Evolutionary conservation across 306 rosid genomes (phyloP).

Genomic region (Castanea sativa): DNA sequence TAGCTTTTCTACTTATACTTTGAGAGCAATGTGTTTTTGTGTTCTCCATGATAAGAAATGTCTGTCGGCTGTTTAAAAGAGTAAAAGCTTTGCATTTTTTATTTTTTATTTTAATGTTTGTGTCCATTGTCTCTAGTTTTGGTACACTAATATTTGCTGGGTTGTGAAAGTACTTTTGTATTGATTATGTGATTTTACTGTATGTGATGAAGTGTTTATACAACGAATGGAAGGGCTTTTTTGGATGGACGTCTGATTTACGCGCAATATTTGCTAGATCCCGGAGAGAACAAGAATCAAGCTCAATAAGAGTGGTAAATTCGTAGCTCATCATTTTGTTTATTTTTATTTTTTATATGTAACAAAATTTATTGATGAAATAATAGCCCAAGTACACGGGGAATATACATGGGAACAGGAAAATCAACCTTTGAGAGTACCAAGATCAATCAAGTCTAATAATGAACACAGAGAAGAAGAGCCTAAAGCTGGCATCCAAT

Average conservation of each 20-base stretch:
- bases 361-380: too few species aligned
- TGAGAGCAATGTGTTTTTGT: background rate
- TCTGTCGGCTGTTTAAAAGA: background rate
- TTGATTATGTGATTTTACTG: background rate
- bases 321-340: background rate
- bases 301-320: conserved; percentile 59
- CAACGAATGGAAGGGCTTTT: conserved; percentile 80
- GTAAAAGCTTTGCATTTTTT: background rate
- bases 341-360: too few species aligned
- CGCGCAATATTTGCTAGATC: conserved; percentile 61
- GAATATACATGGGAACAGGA: too few species aligned
- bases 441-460: too few species aligned
- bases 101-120: background rate
- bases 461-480: too few species aligned
- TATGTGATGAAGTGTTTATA: conserved; percentile 62
- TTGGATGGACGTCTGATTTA: conserved; percentile 87
- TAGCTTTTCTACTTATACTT: background rate
- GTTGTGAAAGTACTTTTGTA: background rate
- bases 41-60: background rate
- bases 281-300: conserved; percentile 62
- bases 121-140: background rate
- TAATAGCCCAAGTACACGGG: too few species aligned
- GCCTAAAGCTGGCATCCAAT: too few species aligned
- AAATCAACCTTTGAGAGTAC: too few species aligned
- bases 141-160: background rate